Evolutionary conservation across 768 basidiomycete genomes (phyloP), one percentile per base, ranked within the genome.

Genomic region (Leccinum olivaceopallidum): DNA sequence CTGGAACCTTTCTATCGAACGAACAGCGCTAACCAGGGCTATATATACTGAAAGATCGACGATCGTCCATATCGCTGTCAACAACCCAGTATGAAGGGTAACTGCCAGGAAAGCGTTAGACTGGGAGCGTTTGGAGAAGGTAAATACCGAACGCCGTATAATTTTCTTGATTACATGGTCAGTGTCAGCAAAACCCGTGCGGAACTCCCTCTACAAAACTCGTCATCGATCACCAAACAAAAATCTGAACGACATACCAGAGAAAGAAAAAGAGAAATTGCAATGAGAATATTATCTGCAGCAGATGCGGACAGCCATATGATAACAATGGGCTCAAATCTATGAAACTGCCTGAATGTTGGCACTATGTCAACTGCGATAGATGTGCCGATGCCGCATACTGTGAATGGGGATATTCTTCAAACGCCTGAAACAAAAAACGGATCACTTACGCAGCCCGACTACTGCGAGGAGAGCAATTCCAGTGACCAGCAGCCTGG

Each of bases 221-320:
- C 18, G 60, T 53, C 22, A 54, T 52, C 16, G n/a, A n/a, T 24
- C 6, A 39, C 30, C 7, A 9, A 32, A 32, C 16, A n/a, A 26
- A n/a, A 26, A 34, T 55, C 18, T 2, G 24, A 18, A 53, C 22
- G 34, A 67, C 77, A 22, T 60, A 82, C 83, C 69, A 85, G 67
- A 39, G 74, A 77, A 53, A 72, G 64, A 7, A 79, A 78, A 6
- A 85, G 73, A 2, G 75, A 62, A 0, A 67, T 57, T 1, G 84
- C 79, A 53, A 85, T 85, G 10, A 82, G 62, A 8, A 80, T 63
- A 65, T 85, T 85, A 12, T 78, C 77, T 12, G 76, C 69, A 6
- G 78, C 79, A 13, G 81, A 76, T 0, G 78, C 67, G 18, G 76
- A 64, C 32, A 85, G 77, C 83, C 84, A 85, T 9, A 72, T 39